Evolutionary conservation across 345 rosid genomes (phyloP).

Genomic region (Syzygium grande): DNA sequence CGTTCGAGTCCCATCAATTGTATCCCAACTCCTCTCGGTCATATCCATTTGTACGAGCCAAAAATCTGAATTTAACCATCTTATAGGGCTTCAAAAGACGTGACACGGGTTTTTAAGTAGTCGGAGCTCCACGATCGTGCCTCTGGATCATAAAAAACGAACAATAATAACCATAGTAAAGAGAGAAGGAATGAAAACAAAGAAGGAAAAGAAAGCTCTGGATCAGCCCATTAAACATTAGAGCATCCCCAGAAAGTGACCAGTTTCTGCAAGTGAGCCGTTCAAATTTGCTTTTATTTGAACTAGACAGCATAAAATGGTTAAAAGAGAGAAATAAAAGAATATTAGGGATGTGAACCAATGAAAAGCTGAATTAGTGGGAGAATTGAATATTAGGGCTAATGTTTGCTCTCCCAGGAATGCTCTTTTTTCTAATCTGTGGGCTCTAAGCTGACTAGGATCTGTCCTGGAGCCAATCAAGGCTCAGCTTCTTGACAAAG

Average conservation of each 20-base stretch:
- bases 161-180: background rate
- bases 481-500: background rate
- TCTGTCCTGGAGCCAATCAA: conserved; percentile 8
- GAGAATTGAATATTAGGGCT: background rate
- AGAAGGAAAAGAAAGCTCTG: background rate
- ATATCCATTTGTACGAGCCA: background rate
- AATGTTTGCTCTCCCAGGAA: background rate
- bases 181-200: background rate
- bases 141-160: background rate
- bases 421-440: conserved; percentile 7
- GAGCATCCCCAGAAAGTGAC: background rate
- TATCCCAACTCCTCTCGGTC: too few relatives aligned
- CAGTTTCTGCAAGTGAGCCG: conserved; percentile 9
- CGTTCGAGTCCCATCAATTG: background rate
- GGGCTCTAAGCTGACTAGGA: conserved; percentile 21
- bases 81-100: background rate
- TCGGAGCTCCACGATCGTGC: background rate
- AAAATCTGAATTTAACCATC: background rate
- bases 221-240: conserved; percentile 9
- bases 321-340: background rate
- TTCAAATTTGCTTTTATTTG: conserved; percentile 3
- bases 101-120: background rate
- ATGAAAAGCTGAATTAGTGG: conserved; percentile 15
- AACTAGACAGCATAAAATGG: background rate
- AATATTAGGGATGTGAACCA: background rate